Evolutionary conservation across 371 early-diverging fungal genomes (phyloP), one percentile per base, ranked within the genome.

Genomic region (Smittium culicis): DNA sequence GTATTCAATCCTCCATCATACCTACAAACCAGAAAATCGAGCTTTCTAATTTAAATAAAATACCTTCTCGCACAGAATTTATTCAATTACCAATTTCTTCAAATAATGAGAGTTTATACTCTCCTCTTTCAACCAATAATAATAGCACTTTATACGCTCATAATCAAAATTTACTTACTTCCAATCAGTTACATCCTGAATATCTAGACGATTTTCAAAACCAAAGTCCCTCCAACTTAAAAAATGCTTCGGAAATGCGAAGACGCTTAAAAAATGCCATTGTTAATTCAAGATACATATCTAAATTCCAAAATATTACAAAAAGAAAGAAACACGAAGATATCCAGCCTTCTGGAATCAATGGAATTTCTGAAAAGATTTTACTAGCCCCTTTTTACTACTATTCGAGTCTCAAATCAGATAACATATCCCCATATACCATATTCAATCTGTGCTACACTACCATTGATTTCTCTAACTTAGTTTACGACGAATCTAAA

Each of bases 381-480:
- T 45, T 45, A 5, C 45, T 34, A 24, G 69, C 64, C 14, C 69
- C 69, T 14, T 35, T 64, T 64, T 69, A 57, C 24, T 69, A 66
- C 34, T 35, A 63, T 27, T 65, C 34, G 20, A 57, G 68, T 0
- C 33, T 55, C 34, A 59, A 32, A 17, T 28, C 33, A 1, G 65
- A 55, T 3, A 11, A 3, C 27, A 24, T 24, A 16, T 34, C 58
- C 2, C 69, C 69, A 3, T 56, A 57, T 27, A 58, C 65, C 27
- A 65, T 69, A 35, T 69, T 61, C 54, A 54, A 65, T 54, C 59
- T 65, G 8, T 24, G 65, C 58, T 35, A 57, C 17, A 32, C 65
- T 31, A 29, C 54, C 2, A 34, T 69, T n/a, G 62, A 34, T 17
- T 55, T 55, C 31, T 62, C 66, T 16, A 54, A 66, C 8, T n/a